Evolutionary conservation across 2,329 filamentous ascomycete genomes (phyloP).

Genomic region (Aspergillus floridensis): DNA sequence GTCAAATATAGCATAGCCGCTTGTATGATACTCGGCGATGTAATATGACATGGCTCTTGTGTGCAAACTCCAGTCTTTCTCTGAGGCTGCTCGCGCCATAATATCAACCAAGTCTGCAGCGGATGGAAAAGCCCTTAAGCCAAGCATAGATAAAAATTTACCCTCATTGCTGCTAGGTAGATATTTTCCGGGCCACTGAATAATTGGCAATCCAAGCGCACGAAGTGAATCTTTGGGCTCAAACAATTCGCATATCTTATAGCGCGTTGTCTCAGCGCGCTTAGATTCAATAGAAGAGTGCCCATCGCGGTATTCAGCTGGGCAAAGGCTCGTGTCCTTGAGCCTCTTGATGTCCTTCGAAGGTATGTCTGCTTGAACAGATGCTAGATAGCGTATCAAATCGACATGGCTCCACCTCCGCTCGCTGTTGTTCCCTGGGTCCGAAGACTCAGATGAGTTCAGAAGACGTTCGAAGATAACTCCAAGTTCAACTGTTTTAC

Average conservation of each 20-base stretch:
- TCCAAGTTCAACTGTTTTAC: constrained; percentile 91
- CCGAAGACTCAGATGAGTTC: constrained; percentile 50
- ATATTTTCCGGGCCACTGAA: constrained; percentile 79
- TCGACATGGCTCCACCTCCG: constrained; percentile 88
- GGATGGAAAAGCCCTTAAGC: constrained; percentile 68
- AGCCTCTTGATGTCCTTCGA: constrained; percentile 75
- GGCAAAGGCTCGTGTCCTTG: constrained; percentile 74
- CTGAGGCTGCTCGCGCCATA: constrained; percentile 63
- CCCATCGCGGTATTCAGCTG: constrained; percentile 58
- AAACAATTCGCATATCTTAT: constrained; percentile 75
- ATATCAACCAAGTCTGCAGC: constrained; percentile 73
- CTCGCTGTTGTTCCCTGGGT: constrained; percentile 48
- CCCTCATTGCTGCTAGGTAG: constrained; percentile 67
- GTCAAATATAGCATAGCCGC: constrained; percentile 69
- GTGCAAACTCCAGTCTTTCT: constrained; percentile 55
- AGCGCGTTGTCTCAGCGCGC: constrained; percentile 54
- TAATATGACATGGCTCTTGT: constrained; percentile 76
- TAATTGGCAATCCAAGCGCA: constrained; percentile 67
- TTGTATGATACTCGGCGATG: constrained; percentile 72
- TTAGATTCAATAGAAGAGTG: constrained; percentile 52
- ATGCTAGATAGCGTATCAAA: constrained; percentile 88
- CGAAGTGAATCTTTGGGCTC: constrained; percentile 72
- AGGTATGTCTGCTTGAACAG: constrained; percentile 86
- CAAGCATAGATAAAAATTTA: constrained; percentile 69
- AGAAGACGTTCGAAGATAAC: constrained; percentile 89